Conservation (phyloP, 176 grass and related monocot genomes). For the Thalia dealbata region DNA sequence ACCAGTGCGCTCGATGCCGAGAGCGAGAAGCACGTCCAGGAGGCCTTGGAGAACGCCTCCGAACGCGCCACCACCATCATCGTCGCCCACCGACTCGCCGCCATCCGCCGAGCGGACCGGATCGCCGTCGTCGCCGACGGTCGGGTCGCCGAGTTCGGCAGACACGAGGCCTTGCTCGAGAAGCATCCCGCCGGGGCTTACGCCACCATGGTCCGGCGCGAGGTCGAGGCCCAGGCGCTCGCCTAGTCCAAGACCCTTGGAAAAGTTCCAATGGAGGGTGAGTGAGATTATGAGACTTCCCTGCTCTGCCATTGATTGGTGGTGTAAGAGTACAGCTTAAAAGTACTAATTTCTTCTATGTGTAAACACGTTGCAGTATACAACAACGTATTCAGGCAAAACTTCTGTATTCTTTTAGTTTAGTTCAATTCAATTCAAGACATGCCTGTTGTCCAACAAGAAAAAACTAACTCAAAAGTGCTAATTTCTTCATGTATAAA, state of each 20-base stretch:
- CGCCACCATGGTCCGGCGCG: slow-evolving; percentile 38
- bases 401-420: no score
- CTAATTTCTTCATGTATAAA: no score
- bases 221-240: slow-evolving; percentile 44
- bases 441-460: no score
- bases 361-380: no score
- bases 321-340: no score
- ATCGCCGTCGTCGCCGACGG: slow-evolving; percentile 39
- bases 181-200: slow-evolving; percentile 31
- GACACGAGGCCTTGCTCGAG: slow-evolving; percentile 13
- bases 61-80: slow-evolving; percentile 30
- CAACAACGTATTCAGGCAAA: no score
- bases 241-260: slow-evolving; percentile 12
- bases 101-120: slow-evolving; percentile 38
- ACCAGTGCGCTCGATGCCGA: slow-evolving; percentile 53
- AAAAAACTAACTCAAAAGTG: no score
- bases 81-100: slow-evolving; percentile 45
- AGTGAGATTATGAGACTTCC: no score
- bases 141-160: slow-evolving; percentile 25
- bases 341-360: no score
- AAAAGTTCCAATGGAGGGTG: no score
- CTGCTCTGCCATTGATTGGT: no score
- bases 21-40: slow-evolving; percentile 45
- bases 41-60: slow-evolving; percentile 17
- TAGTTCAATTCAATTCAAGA: no score